These are phyloP conservation scores for Vishniacozyma victoriae DNA, from an alignment of 768 basidiomycete species.

Conservation along the genomic window DNA sequence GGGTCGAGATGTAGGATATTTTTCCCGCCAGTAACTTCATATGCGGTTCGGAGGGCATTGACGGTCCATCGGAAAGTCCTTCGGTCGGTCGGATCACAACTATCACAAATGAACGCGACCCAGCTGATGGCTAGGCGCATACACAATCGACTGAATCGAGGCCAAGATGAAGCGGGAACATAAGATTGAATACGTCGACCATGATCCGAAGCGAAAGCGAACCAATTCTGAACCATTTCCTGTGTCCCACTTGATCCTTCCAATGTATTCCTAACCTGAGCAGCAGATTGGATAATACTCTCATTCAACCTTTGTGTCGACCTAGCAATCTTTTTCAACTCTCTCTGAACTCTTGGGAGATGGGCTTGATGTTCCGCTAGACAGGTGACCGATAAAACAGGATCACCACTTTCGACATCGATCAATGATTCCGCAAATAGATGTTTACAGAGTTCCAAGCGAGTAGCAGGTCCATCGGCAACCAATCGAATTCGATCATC, in stretches of 20 bases:
- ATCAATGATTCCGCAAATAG: constrained; percentile 62
- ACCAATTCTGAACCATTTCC: constrained; percentile 73
- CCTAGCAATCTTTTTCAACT: constrained; percentile 82
- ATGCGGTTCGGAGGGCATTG: constrained; percentile 85
- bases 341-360: constrained; percentile 78
- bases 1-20: constrained; percentile 81
- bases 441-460: constrained; percentile 69
- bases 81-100: constrained; percentile 90
- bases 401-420: constrained; percentile 19
- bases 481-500: constrained; percentile 87
- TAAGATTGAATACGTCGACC: constrained; percentile 81
- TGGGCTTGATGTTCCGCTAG: constrained; percentile 81
- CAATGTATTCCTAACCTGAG: constrained; percentile 60
- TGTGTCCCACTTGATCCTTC: constrained; percentile 56
- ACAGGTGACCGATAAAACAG: constrained; percentile 42
- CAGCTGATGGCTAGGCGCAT: constrained; percentile 91
- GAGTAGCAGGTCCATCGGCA: constrained; percentile 77
- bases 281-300: constrained; percentile 85
- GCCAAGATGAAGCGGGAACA: constrained; percentile 65
- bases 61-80: constrained; percentile 98
- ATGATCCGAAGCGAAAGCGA: constrained; percentile 81
- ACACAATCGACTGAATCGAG: constrained; percentile 72
- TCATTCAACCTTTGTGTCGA: constrained; percentile 85
- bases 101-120: constrained; percentile 97
- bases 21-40: constrained; percentile 77